These are phyloP conservation scores for Bretschneidera sinensis DNA, from an alignment of 345 rosid species.

Conservation along the genomic window DNA sequence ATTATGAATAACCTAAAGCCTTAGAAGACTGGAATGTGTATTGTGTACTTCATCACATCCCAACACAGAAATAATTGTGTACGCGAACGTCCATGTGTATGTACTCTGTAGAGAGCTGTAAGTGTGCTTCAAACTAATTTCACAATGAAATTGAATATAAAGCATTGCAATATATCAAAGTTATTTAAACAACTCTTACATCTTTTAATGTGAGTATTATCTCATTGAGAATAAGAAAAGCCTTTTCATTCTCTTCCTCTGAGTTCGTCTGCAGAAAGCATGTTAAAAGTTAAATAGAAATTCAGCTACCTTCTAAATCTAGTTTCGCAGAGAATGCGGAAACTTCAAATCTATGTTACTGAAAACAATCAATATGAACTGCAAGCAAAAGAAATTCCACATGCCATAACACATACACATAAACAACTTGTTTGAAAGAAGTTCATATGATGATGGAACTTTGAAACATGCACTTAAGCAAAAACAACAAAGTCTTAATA, in stretches of 20 bases:
- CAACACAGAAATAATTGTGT: no score
- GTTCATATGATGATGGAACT: no score
- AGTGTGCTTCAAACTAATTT: not conserved
- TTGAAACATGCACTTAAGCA: no score
- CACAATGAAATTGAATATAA: not conserved
- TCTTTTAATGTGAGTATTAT: constrained; percentile 78
- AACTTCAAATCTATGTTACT: constrained; percentile 4
- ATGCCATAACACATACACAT: no score
- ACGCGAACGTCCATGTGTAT: no score
- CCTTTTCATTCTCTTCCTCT: constrained; percentile 68
- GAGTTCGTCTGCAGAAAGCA: constrained; percentile 49
- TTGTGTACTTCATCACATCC: no score
- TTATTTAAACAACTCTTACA: constrained; percentile 41
- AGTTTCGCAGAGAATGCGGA: not conserved
- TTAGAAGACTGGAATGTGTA: no score
- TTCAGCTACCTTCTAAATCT: not conserved
- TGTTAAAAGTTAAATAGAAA: constrained; percentile 15
- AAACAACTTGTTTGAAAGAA: no score
- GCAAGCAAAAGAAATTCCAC: not conserved
- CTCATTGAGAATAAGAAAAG: constrained; percentile 85
- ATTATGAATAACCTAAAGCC: no score
- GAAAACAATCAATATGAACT: not conserved
- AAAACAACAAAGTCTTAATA: no score
- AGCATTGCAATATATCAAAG: not conserved
- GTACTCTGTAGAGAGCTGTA: no score